Base-by-base conservation (phyloP, 2,329 filamentous ascomycete genomes). In the Sporothrix pallida region DNA sequence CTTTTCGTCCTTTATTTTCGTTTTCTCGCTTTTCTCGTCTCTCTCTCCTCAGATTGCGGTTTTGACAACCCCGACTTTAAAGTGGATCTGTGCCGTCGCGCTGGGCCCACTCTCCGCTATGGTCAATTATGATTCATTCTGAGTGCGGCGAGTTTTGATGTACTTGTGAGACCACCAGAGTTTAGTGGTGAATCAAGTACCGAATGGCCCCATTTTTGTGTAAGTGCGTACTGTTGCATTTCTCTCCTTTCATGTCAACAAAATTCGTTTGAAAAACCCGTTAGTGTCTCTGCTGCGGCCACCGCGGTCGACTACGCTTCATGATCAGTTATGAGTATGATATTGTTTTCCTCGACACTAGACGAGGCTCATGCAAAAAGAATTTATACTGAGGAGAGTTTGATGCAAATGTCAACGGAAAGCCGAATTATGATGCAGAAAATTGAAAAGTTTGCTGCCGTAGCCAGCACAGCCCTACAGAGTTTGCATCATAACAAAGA, bases 41-140 rank as follows among this genome's bases (percentile, higher is more conserved):
- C 31, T 5, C 31, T 37, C 31, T 37, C 4, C 31, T 48, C 46
- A 17, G 17, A 7, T n/a, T 54, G 17, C 52, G 4, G 52, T 54
- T 54, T 54, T 8, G n/a, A 20, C n/a, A 23, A 20, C n/a, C 52
- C 52, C 52, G 52, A 20, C 52, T 12, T 15, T 13, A 58, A 23
- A 58, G 56, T 31, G 23, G 56, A 20, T 26, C 54, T 52, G 20
- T 58, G 8, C 54, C 23, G 56, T 31, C 56, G 23, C 12, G 23
- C 13, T n/a, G 48, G 10, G 50, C 50, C 17, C 50, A 54, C 17
- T 54, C 23, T 20, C 20, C 9, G 1, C 7, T 26, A 58, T 31
- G 56, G 56, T 58, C 23, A 20, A 31, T 58, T 58, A 58, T 58
- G 56, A 58, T 58, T 58, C 56, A 58, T 58, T 58, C 56, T 58